Base-by-base conservation (phyloP, 2,329 filamentous ascomycete species). In the Clarireedia homoeocarpa region DNA sequence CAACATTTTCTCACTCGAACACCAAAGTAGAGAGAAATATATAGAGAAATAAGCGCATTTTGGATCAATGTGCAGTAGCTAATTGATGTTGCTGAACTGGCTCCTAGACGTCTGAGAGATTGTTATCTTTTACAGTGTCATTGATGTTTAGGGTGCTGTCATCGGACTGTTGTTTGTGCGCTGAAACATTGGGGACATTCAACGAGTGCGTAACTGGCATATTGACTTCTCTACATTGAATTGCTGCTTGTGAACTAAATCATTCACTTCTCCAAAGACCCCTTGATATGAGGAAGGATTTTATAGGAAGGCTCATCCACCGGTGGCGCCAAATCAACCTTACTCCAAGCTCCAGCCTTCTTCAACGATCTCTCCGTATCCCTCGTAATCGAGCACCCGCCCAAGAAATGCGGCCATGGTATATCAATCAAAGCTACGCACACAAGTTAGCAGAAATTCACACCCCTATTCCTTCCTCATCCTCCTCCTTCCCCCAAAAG, bases 331-430 rank as follows among this genome's bases (percentile, higher is more conserved):
- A 67, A 60, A 49, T 64, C 56, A 39, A 68, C 49, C 47, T 64
- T 63, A n/a, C 48, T 59, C 66, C 66, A 68, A 17, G 52, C 51
- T 27, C 65, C 65, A 10, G 58, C 59, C 26, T 57, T 57, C 39
- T 62, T 63, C 45, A 67, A 42, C 51, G 58, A 63, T 15, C 58
- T 62, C 23, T 58, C 63, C 4, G 64, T 64, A 57, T 68, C 62
- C 24, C 64, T 64, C 1, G 61, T 67, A 27, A 67, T 61, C 3
- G 60, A 61, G 26, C 66, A 67, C 5, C 66, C 66, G 4, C 64
- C 65, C 2, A 66, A 24, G 15, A 63, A 64, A 53, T 65, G 62
- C 12, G 66, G 65, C 65, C 65, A 68, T 14, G 62, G 17, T 1
- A 67, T 14, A 51, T 67, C 58, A 6, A 67, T 24, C 4, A 57